Conservation (phyloP, 164 flowering plant species). For the Vitis vinifera region ASM3070453v1 NC_081814.1:13452001-13452500, state of each 20-base stretch:
- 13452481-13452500: neutral
- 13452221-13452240: neutral
- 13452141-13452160: neutral
- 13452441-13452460: neutral
- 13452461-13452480: neutral
- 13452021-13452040: too few species aligned
- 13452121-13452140: neutral
- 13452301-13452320: neutral
- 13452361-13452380: slow-evolving; percentile 3
- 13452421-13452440: neutral
- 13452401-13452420: neutral
- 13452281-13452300: neutral
- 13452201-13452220: neutral
- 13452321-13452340: neutral
- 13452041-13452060: too few species aligned
- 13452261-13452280: neutral
- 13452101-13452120: neutral
- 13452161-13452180: neutral
- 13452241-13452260: neutral
- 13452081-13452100: neutral
- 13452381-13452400: neutral
- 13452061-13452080: too few species aligned
- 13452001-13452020: too few species aligned
- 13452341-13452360: neutral
- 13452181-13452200: too few species aligned